A percentile compares a stretch with the other conserved stretches of the same genome.
phyloP scores from a whole-genome alignment of 2,329 filamentous ascomycete species.

The Arthroderma sp. region DNA sequence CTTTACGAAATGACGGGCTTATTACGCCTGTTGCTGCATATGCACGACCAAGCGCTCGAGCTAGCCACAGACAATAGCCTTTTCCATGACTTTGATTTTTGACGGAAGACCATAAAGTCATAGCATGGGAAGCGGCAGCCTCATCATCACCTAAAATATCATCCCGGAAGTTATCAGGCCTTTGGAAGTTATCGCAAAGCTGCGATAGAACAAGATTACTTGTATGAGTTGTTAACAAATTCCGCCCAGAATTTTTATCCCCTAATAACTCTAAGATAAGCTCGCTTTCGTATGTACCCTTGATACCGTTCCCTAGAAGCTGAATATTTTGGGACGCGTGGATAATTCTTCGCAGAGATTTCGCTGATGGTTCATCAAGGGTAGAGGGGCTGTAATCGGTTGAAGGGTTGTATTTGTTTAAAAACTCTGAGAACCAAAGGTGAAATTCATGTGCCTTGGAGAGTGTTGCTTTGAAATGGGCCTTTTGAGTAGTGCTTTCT shows the following conservation, averaged over 20 bases:
- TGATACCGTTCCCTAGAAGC: conserved; percentile 56
- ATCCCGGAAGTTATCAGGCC: conserved; percentile 44
- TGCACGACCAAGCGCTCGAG: conserved; percentile 67
- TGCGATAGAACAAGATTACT: conserved; percentile 30
- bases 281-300: conserved; percentile 61
- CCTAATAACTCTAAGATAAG: conserved; percentile 68
- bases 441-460: conserved; percentile 65
- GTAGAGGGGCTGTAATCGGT: conserved; percentile 42
- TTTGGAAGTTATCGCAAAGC: conserved; percentile 62
- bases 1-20: conserved; percentile 37
- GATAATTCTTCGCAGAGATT: conserved; percentile 55
- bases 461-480: conserved; percentile 65
- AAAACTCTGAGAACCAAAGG: conserved; percentile 60
- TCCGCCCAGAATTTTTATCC: conserved; percentile 51
- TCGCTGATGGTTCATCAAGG: conserved; percentile 39
- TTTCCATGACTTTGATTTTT: conserved; percentile 50
- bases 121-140: conserved; percentile 49
- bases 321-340: conserved; percentile 56
- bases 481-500: conserved; percentile 72
- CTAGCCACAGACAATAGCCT: conserved; percentile 73
- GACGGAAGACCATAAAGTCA: conserved; percentile 66
- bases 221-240: conserved; percentile 62
- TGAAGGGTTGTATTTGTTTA: conserved; percentile 45
- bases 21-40: conserved; percentile 63
- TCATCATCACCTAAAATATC: conserved; percentile 60